These are phyloP conservation scores for Cyathus striatus DNA, from an alignment of 768 basidiomycete species.

Conservation along the genomic window DNA sequence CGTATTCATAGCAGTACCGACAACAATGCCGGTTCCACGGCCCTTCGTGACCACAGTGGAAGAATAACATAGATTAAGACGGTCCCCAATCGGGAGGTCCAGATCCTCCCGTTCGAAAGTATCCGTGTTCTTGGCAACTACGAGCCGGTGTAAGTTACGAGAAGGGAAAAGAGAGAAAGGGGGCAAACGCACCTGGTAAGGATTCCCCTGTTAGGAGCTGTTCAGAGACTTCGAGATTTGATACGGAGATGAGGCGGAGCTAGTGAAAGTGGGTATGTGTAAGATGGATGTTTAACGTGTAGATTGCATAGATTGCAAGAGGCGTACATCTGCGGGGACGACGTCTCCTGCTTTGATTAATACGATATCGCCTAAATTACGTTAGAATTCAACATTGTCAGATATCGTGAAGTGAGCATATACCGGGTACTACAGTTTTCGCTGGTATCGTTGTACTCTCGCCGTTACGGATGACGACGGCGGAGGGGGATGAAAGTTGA, in stretches of 20 bases:
- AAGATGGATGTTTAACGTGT: too few relatives aligned
- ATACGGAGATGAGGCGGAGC: conserved; percentile 37
- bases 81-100: conserved; percentile 23
- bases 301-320: background rate
- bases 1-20: conserved; percentile 27
- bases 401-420: conserved; percentile 3
- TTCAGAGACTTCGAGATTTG: conserved; percentile 45
- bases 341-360: conserved; percentile 34
- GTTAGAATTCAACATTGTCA: background rate
- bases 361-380: conserved; percentile 27
- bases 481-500: conserved; percentile 9
- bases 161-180: background rate
- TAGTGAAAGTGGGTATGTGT: too few relatives aligned
- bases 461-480: conserved; percentile 36
- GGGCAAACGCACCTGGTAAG: conserved; percentile 28
- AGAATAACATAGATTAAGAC: conserved; percentile 8
- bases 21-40: conserved; percentile 8
- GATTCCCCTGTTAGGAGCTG: conserved; percentile 50
- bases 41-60: conserved; percentile 9
- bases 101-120: conserved; percentile 20
- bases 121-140: conserved; percentile 34
- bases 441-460: conserved; percentile 34
- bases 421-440: conserved; percentile 34
- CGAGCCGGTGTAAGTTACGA: background rate
- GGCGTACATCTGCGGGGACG: conserved; percentile 37